Evolutionary conservation across 257 asterid genomes (phyloP).

Genomic region (Handroanthus guayacan): DNA sequence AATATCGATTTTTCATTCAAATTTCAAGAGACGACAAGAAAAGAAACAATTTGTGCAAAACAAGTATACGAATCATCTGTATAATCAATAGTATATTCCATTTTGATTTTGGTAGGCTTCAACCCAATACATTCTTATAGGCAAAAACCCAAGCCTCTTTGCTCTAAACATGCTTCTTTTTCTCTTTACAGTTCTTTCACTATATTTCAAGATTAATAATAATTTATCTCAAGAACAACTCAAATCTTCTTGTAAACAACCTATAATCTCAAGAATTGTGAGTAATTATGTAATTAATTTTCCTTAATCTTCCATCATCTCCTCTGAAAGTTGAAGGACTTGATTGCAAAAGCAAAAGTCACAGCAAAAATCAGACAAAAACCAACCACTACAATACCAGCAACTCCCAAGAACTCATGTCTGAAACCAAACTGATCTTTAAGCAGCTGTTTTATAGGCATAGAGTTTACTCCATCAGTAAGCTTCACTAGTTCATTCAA

Average conservation of each 20-base stretch:
- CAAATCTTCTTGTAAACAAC: background rate
- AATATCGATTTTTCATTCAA: no score
- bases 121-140: background rate
- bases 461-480: conserved; percentile 55
- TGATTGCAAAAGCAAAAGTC: conserved; percentile 77
- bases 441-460: conserved; percentile 63
- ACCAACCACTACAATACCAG: conserved; percentile 63
- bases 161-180: background rate
- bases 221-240: background rate
- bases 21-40: no score
- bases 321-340: conserved; percentile 77
- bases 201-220: conserved; percentile 4
- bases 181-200: background rate
- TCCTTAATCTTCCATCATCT: conserved; percentile 43
- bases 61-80: no score
- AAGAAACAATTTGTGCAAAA: no score
- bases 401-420: conserved; percentile 70
- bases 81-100: no score
- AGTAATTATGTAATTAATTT: background rate
- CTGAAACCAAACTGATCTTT: conserved; percentile 69
- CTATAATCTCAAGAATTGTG: background rate
- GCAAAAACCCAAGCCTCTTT: background rate
- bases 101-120: no score
- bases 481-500: conserved; percentile 52
- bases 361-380: conserved; percentile 71